Evolutionary conservation across 371 early-diverging fungal species (phyloP), one percentile per base, ranked within the genome.

Genomic region (Mortierella sp.): DNA sequence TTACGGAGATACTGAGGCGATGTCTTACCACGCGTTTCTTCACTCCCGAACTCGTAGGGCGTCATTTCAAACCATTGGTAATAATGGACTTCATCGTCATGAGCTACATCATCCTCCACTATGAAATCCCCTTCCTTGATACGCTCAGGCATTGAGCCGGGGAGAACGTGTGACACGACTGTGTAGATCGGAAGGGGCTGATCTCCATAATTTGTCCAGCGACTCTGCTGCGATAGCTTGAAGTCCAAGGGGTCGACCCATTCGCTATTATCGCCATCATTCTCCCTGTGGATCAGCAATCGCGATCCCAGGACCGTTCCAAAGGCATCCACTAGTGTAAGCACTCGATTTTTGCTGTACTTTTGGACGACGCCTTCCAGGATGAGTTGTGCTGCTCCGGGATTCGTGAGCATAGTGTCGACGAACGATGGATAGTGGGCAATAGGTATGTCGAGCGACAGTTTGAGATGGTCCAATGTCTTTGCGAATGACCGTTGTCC

Each of bases 31-130:
- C 81, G 81, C 8, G 90, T 82, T 60, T 93, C 94, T 34, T 88
- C 89, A 58, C 88, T 86, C 21, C 94, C 94, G 66, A 91, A 81
- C 61, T 93, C 91, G 63, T 86, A 91, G 3, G 94, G 93, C 2
- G 86, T 90, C 64, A 92, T 83, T 57, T 93, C 94, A 65, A 91
- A 91, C 94, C 94, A 93, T 52, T 89, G 91, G 60, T 88, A 91
- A 54, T 80, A 78, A 19, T 69, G 70, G 43, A 80, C 61, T 0
- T 61, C 60, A 3, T 67, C 54, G 7, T 80, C 64, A 18, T 58
- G 58, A 34, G 27, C 68, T 31, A 51, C 43, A 57, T 72, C 55
- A 30, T 69, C 76, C 5, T 78, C 80, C 23, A 72, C 61, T 21
- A 71, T 46, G 34, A 68, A 19, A 3, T 69, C 55, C 18, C 64